phyloP scores from a whole-genome alignment of 345 rosid species.

The Gossypium anomalum region DNA sequence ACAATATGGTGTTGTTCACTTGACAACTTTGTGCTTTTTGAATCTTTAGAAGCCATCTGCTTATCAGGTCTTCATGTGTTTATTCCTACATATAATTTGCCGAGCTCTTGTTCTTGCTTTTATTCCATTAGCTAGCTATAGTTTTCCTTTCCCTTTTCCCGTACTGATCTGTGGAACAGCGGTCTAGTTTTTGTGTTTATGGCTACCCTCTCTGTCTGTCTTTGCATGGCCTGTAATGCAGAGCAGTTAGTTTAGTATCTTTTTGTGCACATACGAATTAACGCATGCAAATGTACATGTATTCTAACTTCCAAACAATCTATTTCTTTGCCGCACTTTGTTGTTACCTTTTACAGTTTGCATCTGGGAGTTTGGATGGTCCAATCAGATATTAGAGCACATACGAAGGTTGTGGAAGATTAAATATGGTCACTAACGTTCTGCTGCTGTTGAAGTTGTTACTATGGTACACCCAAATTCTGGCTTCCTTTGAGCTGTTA shows the following conservation, averaged over 20 bases:
- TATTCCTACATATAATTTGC: not conserved
- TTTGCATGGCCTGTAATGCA: too few species aligned
- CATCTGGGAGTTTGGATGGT: conserved; percentile 88
- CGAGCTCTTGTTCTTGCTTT: not conserved
- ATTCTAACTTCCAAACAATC: not conserved
- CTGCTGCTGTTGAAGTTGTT: not conserved
- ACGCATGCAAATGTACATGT: not conserved
- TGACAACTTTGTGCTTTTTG: not conserved
- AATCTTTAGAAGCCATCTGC: not conserved
- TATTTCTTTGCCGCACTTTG: not conserved
- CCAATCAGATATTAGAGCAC: conserved; percentile 65
- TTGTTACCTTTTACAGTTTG: conserved; percentile 52
- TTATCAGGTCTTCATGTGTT: not conserved
- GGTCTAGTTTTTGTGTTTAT: not conserved
- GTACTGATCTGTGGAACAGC: not conserved
- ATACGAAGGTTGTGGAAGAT: not conserved
- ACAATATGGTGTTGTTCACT: not conserved
- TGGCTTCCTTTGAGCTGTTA: too few species aligned
- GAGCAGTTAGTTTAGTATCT: too few species aligned
- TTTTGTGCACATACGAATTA: not conserved
- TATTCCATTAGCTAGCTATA: not conserved
- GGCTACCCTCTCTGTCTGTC: not conserved
- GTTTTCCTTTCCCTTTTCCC: not conserved
- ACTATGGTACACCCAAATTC: too few species aligned
- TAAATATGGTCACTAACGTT: not conserved